These are phyloP conservation scores for Populus hybrid DNA, from an alignment of 441 rosid genomes.

Conservation along the genomic window DNA sequence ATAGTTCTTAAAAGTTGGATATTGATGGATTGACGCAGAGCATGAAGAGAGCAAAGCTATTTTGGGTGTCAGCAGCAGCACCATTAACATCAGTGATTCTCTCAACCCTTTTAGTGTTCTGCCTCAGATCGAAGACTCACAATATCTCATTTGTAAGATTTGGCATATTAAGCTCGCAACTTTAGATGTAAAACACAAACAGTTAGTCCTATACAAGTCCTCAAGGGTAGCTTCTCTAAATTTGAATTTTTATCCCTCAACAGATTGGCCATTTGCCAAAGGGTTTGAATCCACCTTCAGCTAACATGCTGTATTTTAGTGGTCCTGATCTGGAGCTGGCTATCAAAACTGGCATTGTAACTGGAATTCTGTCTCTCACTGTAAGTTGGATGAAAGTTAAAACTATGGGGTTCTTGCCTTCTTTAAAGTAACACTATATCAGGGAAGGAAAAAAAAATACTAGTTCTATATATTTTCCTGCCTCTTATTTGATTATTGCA, in stretches of 20 bases:
- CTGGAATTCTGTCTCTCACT: constrained; percentile 88
- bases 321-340: constrained; percentile 58
- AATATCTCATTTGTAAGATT: constrained; percentile 66
- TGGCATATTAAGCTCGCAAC: neutral
- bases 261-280: constrained; percentile 92
- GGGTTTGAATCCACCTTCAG: constrained; percentile 95
- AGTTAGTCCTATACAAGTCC: neutral
- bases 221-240: constrained; percentile 2
- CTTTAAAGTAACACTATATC: neutral
- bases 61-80: constrained; percentile 94
- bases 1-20: constrained; percentile 1
- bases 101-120: constrained; percentile 67
- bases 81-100: constrained; percentile 74
- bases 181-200: neutral
- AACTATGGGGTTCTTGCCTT: neutral
- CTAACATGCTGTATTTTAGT: constrained; percentile 67
- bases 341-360: constrained; percentile 82
- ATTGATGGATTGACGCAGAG: constrained; percentile 44
- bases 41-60: constrained; percentile 74
- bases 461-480: neutral
- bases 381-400: constrained; percentile 39
- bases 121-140: constrained; percentile 57
- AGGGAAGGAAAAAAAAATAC: neutral
- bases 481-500: neutral
- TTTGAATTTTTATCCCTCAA: neutral